phyloP scores from a whole-genome alignment of 305 asterid species.

The Fraxinus angustifolia region DNA sequence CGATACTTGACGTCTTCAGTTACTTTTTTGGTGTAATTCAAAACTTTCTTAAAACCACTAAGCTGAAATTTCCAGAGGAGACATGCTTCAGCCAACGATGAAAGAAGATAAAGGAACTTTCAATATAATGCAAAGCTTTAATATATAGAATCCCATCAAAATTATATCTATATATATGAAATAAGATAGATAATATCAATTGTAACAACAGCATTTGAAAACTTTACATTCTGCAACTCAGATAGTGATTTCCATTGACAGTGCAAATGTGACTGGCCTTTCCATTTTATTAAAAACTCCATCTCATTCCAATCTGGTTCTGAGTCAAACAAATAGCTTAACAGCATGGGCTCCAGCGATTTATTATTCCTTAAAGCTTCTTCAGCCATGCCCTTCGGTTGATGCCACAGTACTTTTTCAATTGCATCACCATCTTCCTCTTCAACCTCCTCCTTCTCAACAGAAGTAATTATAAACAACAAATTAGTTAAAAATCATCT shows the following conservation, averaged over 20 bases:
- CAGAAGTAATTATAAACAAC: slow-evolving; percentile 23
- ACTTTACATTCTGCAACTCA: slow-evolving; percentile 90
- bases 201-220: slow-evolving; percentile 15
- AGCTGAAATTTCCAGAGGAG: slow-evolving; percentile 62
- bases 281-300: slow-evolving; percentile 95
- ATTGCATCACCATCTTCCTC: slow-evolving; percentile 93
- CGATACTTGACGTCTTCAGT: slow-evolving; percentile 85
- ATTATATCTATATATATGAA: slow-evolving; percentile 4
- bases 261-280: slow-evolving; percentile 97
- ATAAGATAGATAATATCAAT: slow-evolving; percentile 3
- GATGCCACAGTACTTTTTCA: slow-evolving; percentile 99
- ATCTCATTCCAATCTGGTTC: slow-evolving; percentile 84
- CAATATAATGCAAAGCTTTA: slow-evolving; percentile 14
- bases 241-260: slow-evolving; percentile 93
- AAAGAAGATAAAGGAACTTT: slow-evolving; percentile 2
- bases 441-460: slow-evolving; percentile 72
- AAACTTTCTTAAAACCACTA: slow-evolving; percentile 98
- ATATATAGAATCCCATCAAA: slow-evolving; percentile 6
- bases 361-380: slow-evolving; percentile 79
- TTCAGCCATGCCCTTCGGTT: slow-evolving; percentile 92
- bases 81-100: slow-evolving; percentile 8
- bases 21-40: slow-evolving; percentile 89
- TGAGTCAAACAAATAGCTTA: slow-evolving; percentile 81
- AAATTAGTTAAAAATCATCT: slow-evolving; percentile 13
- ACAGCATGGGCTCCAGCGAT: slow-evolving; percentile 70